Evolutionary conservation across 2,329 filamentous ascomycete species (phyloP).

Genomic region (Lasiodiplodia sp.): DNA sequence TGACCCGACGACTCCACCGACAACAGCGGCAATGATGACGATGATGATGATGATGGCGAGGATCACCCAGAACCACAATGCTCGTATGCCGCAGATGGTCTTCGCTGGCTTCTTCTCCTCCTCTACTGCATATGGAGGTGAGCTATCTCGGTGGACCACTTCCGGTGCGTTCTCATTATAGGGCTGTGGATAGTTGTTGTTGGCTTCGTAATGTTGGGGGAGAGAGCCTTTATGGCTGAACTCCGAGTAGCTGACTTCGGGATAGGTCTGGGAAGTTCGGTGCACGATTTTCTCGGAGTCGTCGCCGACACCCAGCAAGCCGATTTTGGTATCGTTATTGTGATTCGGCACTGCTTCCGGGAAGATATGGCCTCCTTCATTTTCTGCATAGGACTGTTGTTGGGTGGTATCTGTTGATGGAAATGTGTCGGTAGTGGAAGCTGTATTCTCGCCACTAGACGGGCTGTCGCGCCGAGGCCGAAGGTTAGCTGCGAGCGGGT

Average conservation of each 20-base stretch:
- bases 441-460: background rate
- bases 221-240: background rate
- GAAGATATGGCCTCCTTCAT: background rate
- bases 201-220: background rate
- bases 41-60: background rate
- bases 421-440: background rate
- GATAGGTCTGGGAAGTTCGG: background rate
- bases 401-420: background rate
- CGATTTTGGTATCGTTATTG: background rate
- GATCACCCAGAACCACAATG: constrained; percentile 7
- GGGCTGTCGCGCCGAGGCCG: no score
- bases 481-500: background rate
- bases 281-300: background rate
- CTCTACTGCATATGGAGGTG: background rate
- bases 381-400: background rate
- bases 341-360: background rate
- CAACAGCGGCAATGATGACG: background rate
- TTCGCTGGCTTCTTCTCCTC: background rate
- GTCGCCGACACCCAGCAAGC: background rate
- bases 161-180: background rate
- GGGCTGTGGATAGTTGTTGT: background rate
- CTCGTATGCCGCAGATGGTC: constrained; percentile 4
- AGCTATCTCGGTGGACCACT: constrained; percentile 3
- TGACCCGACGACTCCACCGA: constrained; percentile 6
- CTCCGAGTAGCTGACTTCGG: constrained; percentile 1